Evolutionary conservation across 1,284 basidiomycete species (phyloP).

Genomic region (Cutaneotrichosporon arboriforme): DNA sequence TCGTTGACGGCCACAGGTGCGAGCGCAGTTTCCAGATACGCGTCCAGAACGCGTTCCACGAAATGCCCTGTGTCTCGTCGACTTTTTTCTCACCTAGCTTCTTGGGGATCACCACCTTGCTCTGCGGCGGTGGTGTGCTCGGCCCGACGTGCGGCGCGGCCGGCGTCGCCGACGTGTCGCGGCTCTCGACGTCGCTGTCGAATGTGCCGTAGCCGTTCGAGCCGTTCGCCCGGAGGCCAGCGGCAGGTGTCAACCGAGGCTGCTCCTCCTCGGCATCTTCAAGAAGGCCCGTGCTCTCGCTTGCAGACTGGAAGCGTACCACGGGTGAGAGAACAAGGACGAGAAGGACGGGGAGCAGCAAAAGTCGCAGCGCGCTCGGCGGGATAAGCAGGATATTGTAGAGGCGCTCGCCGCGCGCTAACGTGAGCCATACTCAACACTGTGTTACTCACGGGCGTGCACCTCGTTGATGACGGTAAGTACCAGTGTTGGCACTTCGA

Average conservation of each 20-base stretch:
- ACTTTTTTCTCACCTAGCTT: conserved; percentile 35
- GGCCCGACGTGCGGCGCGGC: background rate
- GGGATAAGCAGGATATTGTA: conserved; percentile 35
- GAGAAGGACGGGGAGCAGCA: conserved; percentile 34
- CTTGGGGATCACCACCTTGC: conserved; percentile 32
- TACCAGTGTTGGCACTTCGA: conserved; percentile 38
- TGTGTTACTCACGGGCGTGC: conserved; percentile 27
- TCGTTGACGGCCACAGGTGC: conserved; percentile 43
- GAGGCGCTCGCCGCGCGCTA: conserved; percentile 21
- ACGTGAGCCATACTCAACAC: background rate
- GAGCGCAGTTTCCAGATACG: conserved; percentile 35
- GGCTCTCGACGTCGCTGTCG: conserved; percentile 12
- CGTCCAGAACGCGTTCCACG: conserved; percentile 28
- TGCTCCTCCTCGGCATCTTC: background rate
- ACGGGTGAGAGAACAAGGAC: conserved; percentile 29
- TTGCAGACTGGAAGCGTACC: conserved; percentile 33
- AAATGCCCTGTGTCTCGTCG: conserved; percentile 20
- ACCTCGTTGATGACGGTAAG: conserved; percentile 28
- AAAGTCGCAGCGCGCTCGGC: conserved; percentile 26
- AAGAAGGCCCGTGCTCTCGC: conserved; percentile 34
- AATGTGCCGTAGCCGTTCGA: conserved; percentile 31
- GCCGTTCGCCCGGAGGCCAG: background rate
- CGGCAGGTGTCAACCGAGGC: background rate
- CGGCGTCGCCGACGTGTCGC: conserved; percentile 6
- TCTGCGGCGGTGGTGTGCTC: background rate